phyloP scores from a whole-genome alignment of 306 rosid genomes.

The Mimosa pudica region DNA sequence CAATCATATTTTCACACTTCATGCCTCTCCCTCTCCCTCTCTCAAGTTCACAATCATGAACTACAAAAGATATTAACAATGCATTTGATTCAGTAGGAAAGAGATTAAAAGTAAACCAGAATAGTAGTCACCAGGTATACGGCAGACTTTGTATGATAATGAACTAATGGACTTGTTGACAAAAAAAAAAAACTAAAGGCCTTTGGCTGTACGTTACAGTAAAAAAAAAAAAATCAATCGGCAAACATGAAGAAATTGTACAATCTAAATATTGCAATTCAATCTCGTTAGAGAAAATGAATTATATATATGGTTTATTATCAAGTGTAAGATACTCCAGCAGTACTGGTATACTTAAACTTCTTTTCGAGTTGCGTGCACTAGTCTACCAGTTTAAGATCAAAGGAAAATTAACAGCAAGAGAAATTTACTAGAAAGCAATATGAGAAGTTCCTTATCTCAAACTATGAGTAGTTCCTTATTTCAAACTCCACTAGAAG shows the following conservation, averaged over 20 bases:
- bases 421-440: neutral
- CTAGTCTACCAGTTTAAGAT: neutral
- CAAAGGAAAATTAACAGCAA: neutral
- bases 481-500: neutral
- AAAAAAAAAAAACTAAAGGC: too few relatives aligned
- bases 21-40: neutral
- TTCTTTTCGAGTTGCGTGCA: neutral
- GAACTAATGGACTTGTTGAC: neutral
- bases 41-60: neutral
- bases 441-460: neutral
- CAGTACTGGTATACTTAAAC: neutral
- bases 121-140: neutral
- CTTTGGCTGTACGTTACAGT: too few relatives aligned
- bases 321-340: neutral
- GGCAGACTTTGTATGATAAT: neutral
- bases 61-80: neutral
- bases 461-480: neutral
- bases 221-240: neutral
- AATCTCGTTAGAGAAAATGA: neutral
- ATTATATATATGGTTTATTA: neutral
- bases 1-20: neutral
- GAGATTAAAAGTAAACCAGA: neutral
- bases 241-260: neutral
- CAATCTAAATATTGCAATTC: neutral
- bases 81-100: neutral